phyloP scores from a whole-genome alignment of 768 basidiomycete species.

The Tricholoma sp. region DNA sequence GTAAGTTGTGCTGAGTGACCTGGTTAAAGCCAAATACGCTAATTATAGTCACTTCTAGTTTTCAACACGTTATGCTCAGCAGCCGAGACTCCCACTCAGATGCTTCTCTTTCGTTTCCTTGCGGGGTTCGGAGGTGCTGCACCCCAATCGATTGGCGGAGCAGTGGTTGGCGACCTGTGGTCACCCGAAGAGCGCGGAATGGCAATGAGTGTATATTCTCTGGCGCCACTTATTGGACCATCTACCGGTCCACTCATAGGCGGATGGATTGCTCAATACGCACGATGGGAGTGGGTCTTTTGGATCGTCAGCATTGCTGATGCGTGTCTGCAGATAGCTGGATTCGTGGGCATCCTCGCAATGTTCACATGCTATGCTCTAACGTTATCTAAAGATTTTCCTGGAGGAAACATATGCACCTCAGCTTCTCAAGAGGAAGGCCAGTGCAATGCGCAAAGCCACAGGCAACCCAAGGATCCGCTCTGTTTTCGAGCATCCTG shows the following conservation, averaged over 20 bases:
- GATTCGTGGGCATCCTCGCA: conserved; percentile 35
- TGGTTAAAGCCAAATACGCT: neutral
- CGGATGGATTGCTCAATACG: conserved; percentile 44
- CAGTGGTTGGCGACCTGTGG: conserved; percentile 49
- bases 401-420: conserved; percentile 43
- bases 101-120: conserved; percentile 58
- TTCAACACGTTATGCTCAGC: conserved; percentile 49
- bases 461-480: conserved; percentile 26
- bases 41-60: conserved; percentile 20
- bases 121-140: conserved; percentile 63
- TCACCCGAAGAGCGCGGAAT: conserved; percentile 45
- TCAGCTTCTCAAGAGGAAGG: conserved; percentile 38
- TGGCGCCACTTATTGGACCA: conserved; percentile 48
- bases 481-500: conserved; percentile 36
- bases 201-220: conserved; percentile 48
- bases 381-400: conserved; percentile 11
- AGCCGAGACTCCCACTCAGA: conserved; percentile 42
- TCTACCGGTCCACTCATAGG: conserved; percentile 31
- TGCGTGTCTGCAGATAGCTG: conserved; percentile 39
- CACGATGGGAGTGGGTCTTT: conserved; percentile 60
- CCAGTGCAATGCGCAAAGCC: conserved; percentile 31
- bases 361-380: neutral
- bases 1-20: conserved; percentile 30
- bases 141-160: conserved; percentile 58
- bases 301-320: conserved; percentile 52